Conservation (phyloP, 148 eudicot genomes). For the Nepenthes mirabilis region DNA sequence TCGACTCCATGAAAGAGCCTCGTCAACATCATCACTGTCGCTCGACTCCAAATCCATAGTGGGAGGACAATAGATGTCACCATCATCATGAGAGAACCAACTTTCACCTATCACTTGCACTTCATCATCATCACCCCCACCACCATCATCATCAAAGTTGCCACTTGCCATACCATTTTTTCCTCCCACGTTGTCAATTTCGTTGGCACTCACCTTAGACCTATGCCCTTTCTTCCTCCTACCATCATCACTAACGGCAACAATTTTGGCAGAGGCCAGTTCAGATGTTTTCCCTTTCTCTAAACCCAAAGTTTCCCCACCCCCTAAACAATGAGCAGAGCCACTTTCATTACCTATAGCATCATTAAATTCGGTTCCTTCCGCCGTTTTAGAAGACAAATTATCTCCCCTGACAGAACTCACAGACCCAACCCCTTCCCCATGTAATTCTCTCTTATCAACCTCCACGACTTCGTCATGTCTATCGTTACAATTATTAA, state of each 20-base stretch:
- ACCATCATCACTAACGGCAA: background rate
- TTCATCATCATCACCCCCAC: constrained; percentile 8
- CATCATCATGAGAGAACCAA: constrained; percentile 2
- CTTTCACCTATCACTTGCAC: constrained; percentile 10
- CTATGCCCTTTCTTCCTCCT: background rate
- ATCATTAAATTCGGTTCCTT: too few relatives aligned
- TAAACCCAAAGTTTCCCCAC: background rate
- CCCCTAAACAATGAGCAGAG: background rate
- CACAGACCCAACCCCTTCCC: background rate
- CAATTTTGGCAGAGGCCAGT: background rate
- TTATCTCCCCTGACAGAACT: too few relatives aligned
- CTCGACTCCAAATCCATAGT: background rate
- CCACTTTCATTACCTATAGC: too few relatives aligned
- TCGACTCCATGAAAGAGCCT: background rate
- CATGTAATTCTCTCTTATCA: background rate
- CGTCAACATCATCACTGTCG: background rate
- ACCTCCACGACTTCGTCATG: background rate
- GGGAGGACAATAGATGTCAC: background rate
- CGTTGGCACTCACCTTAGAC: background rate
- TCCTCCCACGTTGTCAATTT: background rate
- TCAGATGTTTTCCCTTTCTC: background rate
- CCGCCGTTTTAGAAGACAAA: too few relatives aligned
- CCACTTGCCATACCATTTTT: background rate
- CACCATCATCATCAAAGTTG: background rate
- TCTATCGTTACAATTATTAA: background rate